Evolutionary conservation across 495 filamentous ascomycete species (phyloP), one percentile per base, ranked within the genome.

Genomic region (Neurospora africana): DNA sequence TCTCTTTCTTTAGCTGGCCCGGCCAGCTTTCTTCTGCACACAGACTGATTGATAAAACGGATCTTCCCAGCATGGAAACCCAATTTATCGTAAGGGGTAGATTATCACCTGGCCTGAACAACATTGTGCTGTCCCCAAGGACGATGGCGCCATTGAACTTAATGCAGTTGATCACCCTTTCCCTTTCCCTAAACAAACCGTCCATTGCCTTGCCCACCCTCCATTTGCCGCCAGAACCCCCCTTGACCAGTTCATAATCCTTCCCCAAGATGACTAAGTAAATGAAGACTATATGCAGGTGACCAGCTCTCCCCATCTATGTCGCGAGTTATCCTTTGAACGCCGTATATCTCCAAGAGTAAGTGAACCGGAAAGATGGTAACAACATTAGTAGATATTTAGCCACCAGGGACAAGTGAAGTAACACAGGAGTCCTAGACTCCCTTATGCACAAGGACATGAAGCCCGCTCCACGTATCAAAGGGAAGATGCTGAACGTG

Each of bases 271-370:
- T 53, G 40, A 41, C 27, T 53, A 53, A 61, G 19, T 33, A 70
- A 53, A 71, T 71, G 27, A 33, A 65, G 53, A 33, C 53, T 71
- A 71, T 71, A 71, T 71, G 69, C 69, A 71, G 41, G 69, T 65
- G 69, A 65, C 69, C 69, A 71, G 41, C 44, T 71, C 11, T 27
- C 69, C 53, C 53, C 69, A 27, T 71, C 40, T 71, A 71, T 71
- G 44, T 65, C 69, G 69, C 69, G 27, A 61, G 69, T 35, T 71
- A 65, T 70, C 69, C 43, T 65, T 71, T 30, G 53, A 35, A 39
- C 69, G 33, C 41, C 38, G 43, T 65, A 65, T 65, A 27, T 65
- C 53, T 65, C 53, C 53, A 65, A 65, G 27, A 71, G 44, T 58
- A 71, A 47, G 35, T 71, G 30, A 71, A 69, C 68, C 68, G 33